These are phyloP conservation scores for Wickerhamiella sorbophila DNA, from an alignment of 805 yeast species.

Conservation along the genomic window DNA sequence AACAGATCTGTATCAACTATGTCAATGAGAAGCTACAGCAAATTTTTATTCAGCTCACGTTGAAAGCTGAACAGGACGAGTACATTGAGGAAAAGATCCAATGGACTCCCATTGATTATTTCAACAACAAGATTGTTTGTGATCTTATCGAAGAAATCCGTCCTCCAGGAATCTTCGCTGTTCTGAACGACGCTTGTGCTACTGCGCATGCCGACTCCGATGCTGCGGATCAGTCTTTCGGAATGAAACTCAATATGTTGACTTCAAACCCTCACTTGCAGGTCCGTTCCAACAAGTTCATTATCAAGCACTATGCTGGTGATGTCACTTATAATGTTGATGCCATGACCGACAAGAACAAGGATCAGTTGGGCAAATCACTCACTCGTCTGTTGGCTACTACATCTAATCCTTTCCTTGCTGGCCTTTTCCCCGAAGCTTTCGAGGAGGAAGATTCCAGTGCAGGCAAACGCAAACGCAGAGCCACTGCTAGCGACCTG, in stretches of 20 bases:
- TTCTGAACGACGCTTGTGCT: conserved; percentile 90
- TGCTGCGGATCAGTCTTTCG: conserved; percentile 94
- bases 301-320: conserved; percentile 95
- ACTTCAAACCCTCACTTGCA: conserved; percentile 77
- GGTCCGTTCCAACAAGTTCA: conserved; percentile 70
- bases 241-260: conserved; percentile 79
- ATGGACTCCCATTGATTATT: conserved; percentile 96
- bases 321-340: conserved; percentile 86
- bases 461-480: conserved; percentile 43
- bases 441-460: conserved; percentile 38
- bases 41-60: conserved; percentile 86
- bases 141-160: conserved; percentile 86
- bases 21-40: conserved; percentile 94
- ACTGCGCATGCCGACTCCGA: conserved; percentile 96
- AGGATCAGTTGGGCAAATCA: conserved; percentile 85
- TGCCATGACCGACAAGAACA: conserved; percentile 92
- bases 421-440: conserved; percentile 45
- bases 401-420: conserved; percentile 51
- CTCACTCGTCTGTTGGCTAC: conserved; percentile 64
- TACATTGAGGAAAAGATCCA: conserved; percentile 87
- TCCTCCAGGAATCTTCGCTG: conserved; percentile 95
- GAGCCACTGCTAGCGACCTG: conserved; percentile 93
- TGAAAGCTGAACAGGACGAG: conserved; percentile 96
- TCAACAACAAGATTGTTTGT: conserved; percentile 91
- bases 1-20: conserved; percentile 88